phyloP scores from a whole-genome alignment of 768 basidiomycete species.

The Naematelia encephala region DNA sequence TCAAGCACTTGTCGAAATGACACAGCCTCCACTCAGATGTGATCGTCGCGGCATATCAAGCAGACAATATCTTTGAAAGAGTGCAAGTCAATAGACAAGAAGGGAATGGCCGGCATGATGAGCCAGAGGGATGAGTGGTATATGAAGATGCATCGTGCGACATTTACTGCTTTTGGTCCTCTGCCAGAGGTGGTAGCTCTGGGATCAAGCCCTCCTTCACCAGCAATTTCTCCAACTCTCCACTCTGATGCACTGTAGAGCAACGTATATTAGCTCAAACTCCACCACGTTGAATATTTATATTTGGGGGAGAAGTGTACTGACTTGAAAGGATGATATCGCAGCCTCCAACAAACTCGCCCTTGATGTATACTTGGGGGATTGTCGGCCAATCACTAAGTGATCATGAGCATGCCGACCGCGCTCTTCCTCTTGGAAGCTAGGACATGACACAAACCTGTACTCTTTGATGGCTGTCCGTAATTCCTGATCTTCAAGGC shows the following conservation, averaged over 20 bases:
- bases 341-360: conserved; percentile 95
- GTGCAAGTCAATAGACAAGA: too few species aligned
- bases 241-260: conserved; percentile 84
- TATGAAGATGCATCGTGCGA: conserved; percentile 6
- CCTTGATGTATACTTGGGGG: conserved; percentile 89
- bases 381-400: conserved; percentile 94
- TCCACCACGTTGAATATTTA: neutral
- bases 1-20: too few species aligned
- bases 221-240: conserved; percentile 81
- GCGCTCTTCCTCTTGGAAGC: too few species aligned
- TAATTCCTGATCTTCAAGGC: conserved; percentile 78
- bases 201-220: conserved; percentile 69
- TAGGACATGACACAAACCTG: conserved; percentile 77
- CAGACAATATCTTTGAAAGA: too few species aligned
- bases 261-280: conserved; percentile 6
- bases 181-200: conserved; percentile 49
- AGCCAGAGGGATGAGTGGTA: too few species aligned
- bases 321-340: conserved; percentile 87
- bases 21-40: too few species aligned
- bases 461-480: conserved; percentile 89
- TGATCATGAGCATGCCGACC: neutral
- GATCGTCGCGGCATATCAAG: too few species aligned
- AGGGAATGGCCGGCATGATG: too few species aligned
- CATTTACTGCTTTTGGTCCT: conserved; percentile 17
- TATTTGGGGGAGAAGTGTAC: conserved; percentile 49